phyloP scores from a whole-genome alignment of 1,284 basidiomycete genomes.

The Termitomyces sp. region DNA sequence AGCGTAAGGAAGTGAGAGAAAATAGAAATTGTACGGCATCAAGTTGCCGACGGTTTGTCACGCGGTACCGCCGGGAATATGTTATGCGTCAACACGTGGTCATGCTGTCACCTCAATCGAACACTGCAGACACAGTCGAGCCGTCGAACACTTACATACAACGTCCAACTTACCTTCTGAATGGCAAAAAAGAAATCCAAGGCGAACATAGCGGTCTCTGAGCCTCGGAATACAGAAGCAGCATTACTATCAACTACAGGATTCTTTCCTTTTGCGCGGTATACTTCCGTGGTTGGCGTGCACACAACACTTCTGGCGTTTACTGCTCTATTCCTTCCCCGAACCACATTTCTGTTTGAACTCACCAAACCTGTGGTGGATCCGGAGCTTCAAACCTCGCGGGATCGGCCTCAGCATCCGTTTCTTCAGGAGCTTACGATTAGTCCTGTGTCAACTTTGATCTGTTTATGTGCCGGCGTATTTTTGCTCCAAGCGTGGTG shows the following conservation, averaged over 20 bases:
- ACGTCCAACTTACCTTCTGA: background rate
- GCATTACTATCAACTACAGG: background rate
- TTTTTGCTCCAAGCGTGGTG: slow-evolving; percentile 67
- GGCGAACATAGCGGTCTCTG: background rate
- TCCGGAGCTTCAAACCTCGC: slow-evolving; percentile 35
- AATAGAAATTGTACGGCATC: background rate
- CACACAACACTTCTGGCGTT: slow-evolving; percentile 66
- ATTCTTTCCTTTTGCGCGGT: slow-evolving; percentile 40
- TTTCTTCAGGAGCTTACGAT: slow-evolving; percentile 65
- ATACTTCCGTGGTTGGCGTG: slow-evolving; percentile 71
- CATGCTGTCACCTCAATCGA: too few relatives aligned
- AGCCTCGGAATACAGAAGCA: slow-evolving; percentile 10
- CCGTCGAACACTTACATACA: too few relatives aligned
- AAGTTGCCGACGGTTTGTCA: background rate
- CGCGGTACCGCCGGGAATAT: background rate
- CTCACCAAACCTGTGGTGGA: slow-evolving; percentile 28
- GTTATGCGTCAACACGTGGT: background rate
- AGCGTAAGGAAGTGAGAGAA: too few relatives aligned
- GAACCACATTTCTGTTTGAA: slow-evolving; percentile 46
- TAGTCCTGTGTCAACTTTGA: slow-evolving; percentile 55
- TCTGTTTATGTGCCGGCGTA: slow-evolving; percentile 57
- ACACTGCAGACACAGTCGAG: too few relatives aligned
- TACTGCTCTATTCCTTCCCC: slow-evolving; percentile 62
- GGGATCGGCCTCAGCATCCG: slow-evolving; percentile 60
- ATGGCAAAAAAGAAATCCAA: slow-evolving; percentile 16